A percentile compares a stretch with the other conserved stretches of the same genome.
phyloP scores from a whole-genome alignment of 2,329 filamentous ascomycete genomes.

The Cordyceps fumosorosea region DNA sequence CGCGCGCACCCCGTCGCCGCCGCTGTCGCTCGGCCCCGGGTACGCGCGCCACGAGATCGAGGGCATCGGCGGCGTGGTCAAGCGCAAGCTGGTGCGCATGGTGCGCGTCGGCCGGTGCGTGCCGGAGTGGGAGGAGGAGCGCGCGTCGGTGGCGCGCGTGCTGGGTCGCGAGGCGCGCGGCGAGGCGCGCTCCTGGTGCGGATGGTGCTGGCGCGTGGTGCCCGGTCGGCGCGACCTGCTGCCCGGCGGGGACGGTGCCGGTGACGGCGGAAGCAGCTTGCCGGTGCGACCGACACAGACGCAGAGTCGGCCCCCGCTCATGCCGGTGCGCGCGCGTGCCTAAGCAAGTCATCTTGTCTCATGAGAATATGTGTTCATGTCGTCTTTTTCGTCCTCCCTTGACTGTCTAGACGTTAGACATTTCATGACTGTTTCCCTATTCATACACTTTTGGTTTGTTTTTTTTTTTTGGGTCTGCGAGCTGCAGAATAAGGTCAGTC shows the following conservation, averaged over 20 bases:
- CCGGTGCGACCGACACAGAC: neutral
- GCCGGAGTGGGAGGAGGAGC: slow-evolving; percentile 77
- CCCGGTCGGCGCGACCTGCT: slow-evolving; percentile 45
- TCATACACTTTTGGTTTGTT: too few relatives aligned
- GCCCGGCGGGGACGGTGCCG: neutral
- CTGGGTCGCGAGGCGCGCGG: slow-evolving; percentile 66
- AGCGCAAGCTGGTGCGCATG: slow-evolving; percentile 80
- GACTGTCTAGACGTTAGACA: neutral
- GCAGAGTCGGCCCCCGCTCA: neutral
- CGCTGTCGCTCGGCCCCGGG: slow-evolving; percentile 54
- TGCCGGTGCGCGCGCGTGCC: neutral
- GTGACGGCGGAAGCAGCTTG: neutral
- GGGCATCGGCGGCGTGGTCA: slow-evolving; percentile 80
- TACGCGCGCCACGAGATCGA: slow-evolving; percentile 86
- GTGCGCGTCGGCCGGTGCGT: slow-evolving; percentile 78
- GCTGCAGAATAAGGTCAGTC: neutral
- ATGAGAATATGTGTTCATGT: neutral
- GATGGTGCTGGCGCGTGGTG: slow-evolving; percentile 79
- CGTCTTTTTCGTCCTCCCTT: neutral
- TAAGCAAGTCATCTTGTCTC: neutral
- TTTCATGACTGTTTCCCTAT: neutral
- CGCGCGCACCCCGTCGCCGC: slow-evolving; percentile 37
- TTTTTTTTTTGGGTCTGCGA: neutral
- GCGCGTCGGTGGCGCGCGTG: slow-evolving; percentile 40
- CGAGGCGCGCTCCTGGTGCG: slow-evolving; percentile 74